These are phyloP conservation scores for Cutaneotrichosporon sp. DNA, from an alignment of 1,284 basidiomycete genomes.

Conservation along the genomic window DNA sequence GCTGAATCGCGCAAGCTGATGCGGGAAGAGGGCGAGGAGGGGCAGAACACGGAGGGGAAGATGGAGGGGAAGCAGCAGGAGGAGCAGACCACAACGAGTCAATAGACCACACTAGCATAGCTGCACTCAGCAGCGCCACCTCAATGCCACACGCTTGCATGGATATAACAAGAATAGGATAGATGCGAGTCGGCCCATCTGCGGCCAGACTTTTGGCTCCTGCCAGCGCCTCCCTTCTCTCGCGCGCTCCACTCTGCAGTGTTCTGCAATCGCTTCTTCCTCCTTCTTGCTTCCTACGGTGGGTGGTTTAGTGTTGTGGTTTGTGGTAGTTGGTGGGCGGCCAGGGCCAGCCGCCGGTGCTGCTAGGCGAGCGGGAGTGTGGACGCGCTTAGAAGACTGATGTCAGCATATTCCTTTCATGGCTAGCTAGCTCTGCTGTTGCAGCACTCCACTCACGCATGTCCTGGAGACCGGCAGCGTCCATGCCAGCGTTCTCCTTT, in stretches of 20 bases:
- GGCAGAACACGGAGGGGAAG: background rate
- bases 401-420: no score
- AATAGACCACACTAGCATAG: background rate
- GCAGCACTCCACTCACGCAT: conserved; percentile 21
- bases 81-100: background rate
- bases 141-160: conserved; percentile 12
- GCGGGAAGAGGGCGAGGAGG: background rate
- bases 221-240: background rate
- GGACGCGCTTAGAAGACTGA: conserved; percentile 5
- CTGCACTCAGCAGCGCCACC: background rate
- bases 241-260: conserved; percentile 3
- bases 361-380: background rate
- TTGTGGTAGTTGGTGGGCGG: background rate
- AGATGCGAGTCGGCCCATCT: conserved; percentile 7
- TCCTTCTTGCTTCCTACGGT: conserved; percentile 1
- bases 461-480: conserved; percentile 56
- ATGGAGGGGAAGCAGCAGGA: background rate
- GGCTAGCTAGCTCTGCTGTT: no score
- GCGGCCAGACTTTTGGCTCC: conserved; percentile 4
- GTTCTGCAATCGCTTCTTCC: conserved; percentile 6
- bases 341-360: background rate
- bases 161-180: conserved; percentile 11
- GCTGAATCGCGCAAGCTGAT: conserved; percentile 23
- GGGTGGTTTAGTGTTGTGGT: conserved; percentile 1
- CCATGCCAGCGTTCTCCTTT: conserved; percentile 57